phyloP scores from a whole-genome alignment of 306 rosid species.

The Casuarina equisetifolia region DNA sequence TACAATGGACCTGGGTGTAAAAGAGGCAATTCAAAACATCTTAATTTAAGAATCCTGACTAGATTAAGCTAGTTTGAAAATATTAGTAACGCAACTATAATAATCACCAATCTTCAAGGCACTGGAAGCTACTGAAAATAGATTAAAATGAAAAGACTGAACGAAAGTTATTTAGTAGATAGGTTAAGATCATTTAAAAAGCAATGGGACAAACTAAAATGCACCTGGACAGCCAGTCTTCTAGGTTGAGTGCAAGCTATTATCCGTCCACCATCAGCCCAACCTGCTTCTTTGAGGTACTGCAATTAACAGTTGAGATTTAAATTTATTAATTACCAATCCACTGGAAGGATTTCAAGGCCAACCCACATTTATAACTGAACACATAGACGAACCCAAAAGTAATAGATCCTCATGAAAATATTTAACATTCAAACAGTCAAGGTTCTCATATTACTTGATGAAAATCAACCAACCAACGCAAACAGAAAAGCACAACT shows the following conservation, averaged over 20 bases:
- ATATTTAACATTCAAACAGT: background rate
- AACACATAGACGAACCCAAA: background rate
- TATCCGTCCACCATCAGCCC: conserved; percentile 86
- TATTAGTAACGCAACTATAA: background rate
- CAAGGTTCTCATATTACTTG: background rate
- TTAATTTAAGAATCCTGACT: no score
- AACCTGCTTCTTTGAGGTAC: conserved; percentile 88
- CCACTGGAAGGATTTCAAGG: background rate
- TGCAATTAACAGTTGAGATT: conserved; percentile 31
- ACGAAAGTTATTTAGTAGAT: background rate
- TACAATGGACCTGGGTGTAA: no score
- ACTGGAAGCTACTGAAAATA: background rate
- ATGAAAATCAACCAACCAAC: background rate
- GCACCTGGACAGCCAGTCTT: conserved; percentile 88
- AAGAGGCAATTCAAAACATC: background rate
- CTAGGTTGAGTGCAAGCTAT: conserved; percentile 95
- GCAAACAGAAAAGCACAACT: background rate
- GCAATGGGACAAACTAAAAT: conserved; percentile 7
- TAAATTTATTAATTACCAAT: background rate
- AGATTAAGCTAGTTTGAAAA: background rate
- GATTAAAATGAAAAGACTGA: conserved; percentile 4
- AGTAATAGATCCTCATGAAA: background rate
- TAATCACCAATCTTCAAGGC: background rate
- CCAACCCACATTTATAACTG: background rate
- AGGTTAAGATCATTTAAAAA: background rate